A percentile compares a stretch with the other conserved stretches of the same genome.
These are phyloP conservation scores for Aspergillus luchuensis DNA, from an alignment of 2,329 filamentous ascomycete genomes.

Conservation along the genomic window DNA sequence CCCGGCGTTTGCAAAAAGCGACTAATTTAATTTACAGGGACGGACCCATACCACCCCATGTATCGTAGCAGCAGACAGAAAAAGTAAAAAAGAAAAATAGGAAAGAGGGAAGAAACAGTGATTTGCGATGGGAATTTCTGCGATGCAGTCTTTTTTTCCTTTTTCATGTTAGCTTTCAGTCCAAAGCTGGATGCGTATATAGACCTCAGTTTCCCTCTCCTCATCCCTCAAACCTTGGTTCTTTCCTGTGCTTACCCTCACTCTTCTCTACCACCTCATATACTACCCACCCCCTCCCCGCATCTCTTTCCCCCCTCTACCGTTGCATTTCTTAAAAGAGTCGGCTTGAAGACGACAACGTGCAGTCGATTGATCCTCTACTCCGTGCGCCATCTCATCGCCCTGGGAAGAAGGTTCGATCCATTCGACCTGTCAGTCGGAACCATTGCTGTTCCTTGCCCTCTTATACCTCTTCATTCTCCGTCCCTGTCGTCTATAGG, in stretches of 20 bases:
- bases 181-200: slow-evolving; percentile 4
- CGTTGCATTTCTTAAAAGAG: neutral
- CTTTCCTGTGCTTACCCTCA: neutral
- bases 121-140: neutral
- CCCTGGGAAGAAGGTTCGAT: neutral
- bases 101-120: neutral
- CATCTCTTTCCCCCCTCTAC: neutral
- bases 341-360: neutral
- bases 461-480: neutral
- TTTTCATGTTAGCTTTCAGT: neutral
- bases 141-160: neutral
- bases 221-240: neutral
- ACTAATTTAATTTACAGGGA: neutral
- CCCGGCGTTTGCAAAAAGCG: neutral
- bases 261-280: slow-evolving; percentile 1
- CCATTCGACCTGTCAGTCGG: neutral
- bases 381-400: neutral
- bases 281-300: neutral
- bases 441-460: neutral
- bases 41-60: slow-evolving; percentile 2
- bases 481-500: slow-evolving; percentile 12
- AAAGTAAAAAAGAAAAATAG: slow-evolving; percentile 8
- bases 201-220: neutral
- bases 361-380: neutral
- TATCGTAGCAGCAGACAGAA: neutral